Percentiles rank a stretch among this genome's conserved stretches.
Evolutionary conservation across 2,329 filamentous ascomycete species (phyloP).

Genomic region (Neonectria magnoliae): DNA sequence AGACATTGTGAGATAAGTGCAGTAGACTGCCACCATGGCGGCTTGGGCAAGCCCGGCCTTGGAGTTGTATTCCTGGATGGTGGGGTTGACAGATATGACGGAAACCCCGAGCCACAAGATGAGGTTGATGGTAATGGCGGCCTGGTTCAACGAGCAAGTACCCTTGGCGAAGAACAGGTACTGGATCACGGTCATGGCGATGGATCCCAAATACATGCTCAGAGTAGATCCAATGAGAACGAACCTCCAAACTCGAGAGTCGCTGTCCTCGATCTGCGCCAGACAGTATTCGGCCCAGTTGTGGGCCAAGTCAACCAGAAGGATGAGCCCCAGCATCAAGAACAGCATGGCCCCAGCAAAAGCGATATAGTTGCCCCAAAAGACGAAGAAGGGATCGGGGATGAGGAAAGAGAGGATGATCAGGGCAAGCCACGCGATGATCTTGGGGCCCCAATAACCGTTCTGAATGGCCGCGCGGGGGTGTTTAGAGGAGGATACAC

Average conservation of each 20-base stretch:
- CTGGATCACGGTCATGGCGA: slow-evolving; percentile 96
- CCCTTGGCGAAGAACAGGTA: slow-evolving; percentile 92
- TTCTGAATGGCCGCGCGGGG: slow-evolving; percentile 91
- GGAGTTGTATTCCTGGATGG: slow-evolving; percentile 89
- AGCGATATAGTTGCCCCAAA: slow-evolving; percentile 95
- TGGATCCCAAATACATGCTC: slow-evolving; percentile 89
- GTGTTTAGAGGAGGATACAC: slow-evolving; percentile 87
- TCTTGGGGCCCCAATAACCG: slow-evolving; percentile 98
- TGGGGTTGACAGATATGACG: slow-evolving; percentile 86
- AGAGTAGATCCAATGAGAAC: slow-evolving; percentile 92
- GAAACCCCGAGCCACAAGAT: slow-evolving; percentile 84
- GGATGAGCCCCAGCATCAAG: slow-evolving; percentile 88
- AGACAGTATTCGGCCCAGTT: slow-evolving; percentile 98
- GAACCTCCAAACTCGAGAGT: slow-evolving; percentile 85
- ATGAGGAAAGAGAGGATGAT: slow-evolving; percentile 95
- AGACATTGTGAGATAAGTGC: slow-evolving; percentile 98
- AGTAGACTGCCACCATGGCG: slow-evolving; percentile 97
- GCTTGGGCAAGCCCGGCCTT: slow-evolving; percentile 96
- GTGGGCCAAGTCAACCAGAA: slow-evolving; percentile 94
- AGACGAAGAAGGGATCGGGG: slow-evolving; percentile 91
- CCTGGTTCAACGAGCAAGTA: slow-evolving; percentile 94
- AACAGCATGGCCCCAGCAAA: slow-evolving; percentile 91
- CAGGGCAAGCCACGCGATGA: slow-evolving; percentile 87
- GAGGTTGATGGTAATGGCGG: slow-evolving; percentile 93
- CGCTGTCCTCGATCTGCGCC: slow-evolving; percentile 88